Evolutionary conservation across 192 early-diverging fungal genomes (phyloP).

Genomic region (Coemansia sp.): DNA sequence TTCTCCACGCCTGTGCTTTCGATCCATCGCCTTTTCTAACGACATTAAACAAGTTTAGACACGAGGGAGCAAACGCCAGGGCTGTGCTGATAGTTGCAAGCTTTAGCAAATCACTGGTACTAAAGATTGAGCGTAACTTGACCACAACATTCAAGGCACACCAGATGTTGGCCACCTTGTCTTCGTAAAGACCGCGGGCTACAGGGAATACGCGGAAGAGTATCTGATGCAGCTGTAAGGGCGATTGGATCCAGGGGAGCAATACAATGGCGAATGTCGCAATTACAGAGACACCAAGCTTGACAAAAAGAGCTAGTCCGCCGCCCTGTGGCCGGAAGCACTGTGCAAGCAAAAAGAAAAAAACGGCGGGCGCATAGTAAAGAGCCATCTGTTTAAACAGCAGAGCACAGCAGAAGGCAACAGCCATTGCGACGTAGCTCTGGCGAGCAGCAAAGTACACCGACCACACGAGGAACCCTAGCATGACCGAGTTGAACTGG

Average conservation of each 20-base stretch:
- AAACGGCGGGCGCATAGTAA: slow-evolving; percentile 88
- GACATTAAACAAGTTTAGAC: slow-evolving; percentile 58
- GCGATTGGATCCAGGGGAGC: slow-evolving; percentile 62
- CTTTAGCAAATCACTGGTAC: slow-evolving; percentile 56
- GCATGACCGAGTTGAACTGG: slow-evolving; percentile 96
- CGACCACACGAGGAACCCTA: slow-evolving; percentile 82
- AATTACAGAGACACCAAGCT: slow-evolving; percentile 71
- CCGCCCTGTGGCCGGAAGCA: slow-evolving; percentile 52
- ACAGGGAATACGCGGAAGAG: slow-evolving; percentile 87
- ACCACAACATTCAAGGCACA: slow-evolving; percentile 84
- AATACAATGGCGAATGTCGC: slow-evolving; percentile 65
- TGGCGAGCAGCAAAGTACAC: slow-evolving; percentile 63
- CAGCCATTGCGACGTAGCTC: slow-evolving; percentile 64
- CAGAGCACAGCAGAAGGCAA: slow-evolving; percentile 80
- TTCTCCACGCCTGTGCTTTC: background rate
- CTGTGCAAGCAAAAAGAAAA: slow-evolving; percentile 80
- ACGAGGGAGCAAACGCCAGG: slow-evolving; percentile 67
- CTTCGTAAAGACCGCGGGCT: slow-evolving; percentile 91
- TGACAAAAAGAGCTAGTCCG: slow-evolving; percentile 50
- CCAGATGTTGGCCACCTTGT: slow-evolving; percentile 99
- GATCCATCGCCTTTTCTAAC: slow-evolving; percentile 36
- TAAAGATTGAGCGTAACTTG: slow-evolving; percentile 72
- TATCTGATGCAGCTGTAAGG: slow-evolving; percentile 69
- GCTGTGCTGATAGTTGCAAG: slow-evolving; percentile 69
- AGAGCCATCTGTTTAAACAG: slow-evolving; percentile 97